Percentiles rank a stretch among this genome's conserved stretches.
These are phyloP conservation scores for Pascua guehoae DNA, from an alignment of 1,284 basidiomycete genomes.

Conservation along the genomic window DNA sequence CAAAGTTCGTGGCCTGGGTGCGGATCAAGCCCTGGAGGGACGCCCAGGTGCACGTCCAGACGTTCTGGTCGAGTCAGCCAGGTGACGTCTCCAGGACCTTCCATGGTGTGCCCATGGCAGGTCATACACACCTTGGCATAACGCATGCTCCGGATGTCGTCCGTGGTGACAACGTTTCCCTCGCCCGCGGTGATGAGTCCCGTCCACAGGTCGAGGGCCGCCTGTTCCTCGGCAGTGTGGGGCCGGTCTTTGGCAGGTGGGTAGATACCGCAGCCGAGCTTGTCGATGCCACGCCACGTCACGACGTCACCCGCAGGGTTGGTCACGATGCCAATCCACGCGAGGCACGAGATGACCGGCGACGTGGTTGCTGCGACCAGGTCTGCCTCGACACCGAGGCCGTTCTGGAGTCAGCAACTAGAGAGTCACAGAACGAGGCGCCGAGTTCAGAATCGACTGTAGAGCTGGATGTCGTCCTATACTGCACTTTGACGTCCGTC, in stretches of 20 bases:
- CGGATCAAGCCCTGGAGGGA: constrained; percentile 40
- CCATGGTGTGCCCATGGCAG: neutral
- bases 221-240: constrained; percentile 14
- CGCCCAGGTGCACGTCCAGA: constrained; percentile 43
- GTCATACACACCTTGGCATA: constrained; percentile 28
- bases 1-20: constrained; percentile 28
- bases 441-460: too few species aligned
- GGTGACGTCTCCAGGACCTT: neutral
- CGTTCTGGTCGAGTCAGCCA: constrained; percentile 31
- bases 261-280: constrained; percentile 35
- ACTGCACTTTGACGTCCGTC: neutral
- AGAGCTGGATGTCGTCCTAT: too few species aligned
- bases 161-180: constrained; percentile 21
- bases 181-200: constrained; percentile 25
- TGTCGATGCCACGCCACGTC: constrained; percentile 36
- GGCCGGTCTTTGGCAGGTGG: constrained; percentile 17
- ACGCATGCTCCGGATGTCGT: constrained; percentile 33
- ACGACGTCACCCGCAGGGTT: constrained; percentile 30
- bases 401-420: constrained; percentile 53
- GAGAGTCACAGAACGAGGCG: neutral
- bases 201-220: constrained; percentile 24
- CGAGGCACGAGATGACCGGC: constrained; percentile 39
- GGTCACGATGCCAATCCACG: constrained; percentile 38
- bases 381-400: constrained; percentile 68
- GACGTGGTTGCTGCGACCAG: constrained; percentile 52